phyloP scores from a whole-genome alignment of 2,329 filamentous ascomycete species.

The Fusarium sp. region DNA sequence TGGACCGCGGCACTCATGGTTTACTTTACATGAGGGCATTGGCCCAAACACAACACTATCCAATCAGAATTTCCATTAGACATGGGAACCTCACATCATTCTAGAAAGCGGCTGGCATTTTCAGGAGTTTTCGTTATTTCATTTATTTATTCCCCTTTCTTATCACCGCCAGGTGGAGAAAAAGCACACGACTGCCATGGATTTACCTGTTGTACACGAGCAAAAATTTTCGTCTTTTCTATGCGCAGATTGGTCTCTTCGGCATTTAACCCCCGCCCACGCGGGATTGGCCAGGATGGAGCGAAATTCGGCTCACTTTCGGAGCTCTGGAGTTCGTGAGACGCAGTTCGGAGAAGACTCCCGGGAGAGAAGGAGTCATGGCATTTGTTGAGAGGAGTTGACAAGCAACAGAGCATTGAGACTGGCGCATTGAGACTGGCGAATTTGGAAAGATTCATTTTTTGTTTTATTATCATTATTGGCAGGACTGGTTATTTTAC shows the following conservation, averaged over 20 bases:
- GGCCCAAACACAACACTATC: slow-evolving; percentile 17
- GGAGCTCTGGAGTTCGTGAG: slow-evolving; percentile 29
- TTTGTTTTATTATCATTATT: slow-evolving; percentile 12
- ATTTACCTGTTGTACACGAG: slow-evolving; percentile 35
- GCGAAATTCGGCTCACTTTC: slow-evolving; percentile 34
- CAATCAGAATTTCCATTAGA: slow-evolving; percentile 39
- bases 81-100: slow-evolving; percentile 36
- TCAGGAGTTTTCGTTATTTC: slow-evolving; percentile 39
- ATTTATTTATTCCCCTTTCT: slow-evolving; percentile 33
- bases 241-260: slow-evolving; percentile 15
- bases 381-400: slow-evolving; percentile 39
- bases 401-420: slow-evolving; percentile 16
- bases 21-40: slow-evolving; percentile 12
- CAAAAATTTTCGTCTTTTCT: slow-evolving; percentile 9
- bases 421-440: slow-evolving; percentile 15
- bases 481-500: slow-evolving; percentile 13
- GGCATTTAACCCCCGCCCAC: slow-evolving; percentile 28
- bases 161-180: slow-evolving; percentile 34
- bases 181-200: slow-evolving; percentile 26
- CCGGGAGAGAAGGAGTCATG: slow-evolving; percentile 22
- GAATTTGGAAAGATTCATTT: slow-evolving; percentile 14
- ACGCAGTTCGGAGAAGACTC: slow-evolving; percentile 27
- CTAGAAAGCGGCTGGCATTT: slow-evolving; percentile 43
- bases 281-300: slow-evolving; percentile 18
- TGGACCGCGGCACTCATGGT: slow-evolving; percentile 25